phyloP scores from a whole-genome alignment of 2,329 filamentous ascomycete species.

The Xylariaceae sp. region DNA sequence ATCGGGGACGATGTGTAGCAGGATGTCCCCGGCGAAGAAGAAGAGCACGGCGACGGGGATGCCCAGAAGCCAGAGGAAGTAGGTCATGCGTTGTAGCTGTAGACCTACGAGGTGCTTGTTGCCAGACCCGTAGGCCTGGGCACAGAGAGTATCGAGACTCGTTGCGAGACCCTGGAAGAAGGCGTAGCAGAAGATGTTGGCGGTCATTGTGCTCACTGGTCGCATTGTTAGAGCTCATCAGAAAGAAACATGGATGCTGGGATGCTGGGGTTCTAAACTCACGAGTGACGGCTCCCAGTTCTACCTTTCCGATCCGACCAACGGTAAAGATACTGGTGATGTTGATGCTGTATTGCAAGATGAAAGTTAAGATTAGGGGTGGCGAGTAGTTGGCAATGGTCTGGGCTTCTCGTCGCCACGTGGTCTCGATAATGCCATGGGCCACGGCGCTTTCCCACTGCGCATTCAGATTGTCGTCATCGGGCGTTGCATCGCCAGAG shows the following conservation, averaged over 20 bases:
- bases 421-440: slow-evolving; percentile 76
- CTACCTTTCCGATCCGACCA: slow-evolving; percentile 65
- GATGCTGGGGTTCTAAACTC: slow-evolving; percentile 16
- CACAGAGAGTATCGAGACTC: slow-evolving; percentile 83
- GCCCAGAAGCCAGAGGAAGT: slow-evolving; percentile 65
- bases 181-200: slow-evolving; percentile 71
- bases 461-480: slow-evolving; percentile 55
- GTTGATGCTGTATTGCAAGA: slow-evolving; percentile 80
- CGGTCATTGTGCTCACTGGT: slow-evolving; percentile 66
- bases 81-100: slow-evolving; percentile 75
- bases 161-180: slow-evolving; percentile 83
- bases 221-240: slow-evolving; percentile 14
- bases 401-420: slow-evolving; percentile 84
- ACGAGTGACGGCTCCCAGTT: slow-evolving; percentile 59
- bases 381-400: slow-evolving; percentile 67
- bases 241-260: not conserved
- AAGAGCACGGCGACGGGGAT: slow-evolving; percentile 67
- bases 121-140: slow-evolving; percentile 89
- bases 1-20: slow-evolving; percentile 63
- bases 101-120: slow-evolving; percentile 82
- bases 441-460: slow-evolving; percentile 84
- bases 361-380: slow-evolving; percentile 66
- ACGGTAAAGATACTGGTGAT: slow-evolving; percentile 75
- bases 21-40: slow-evolving; percentile 60
- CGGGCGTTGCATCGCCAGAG: slow-evolving; percentile 40